phyloP scores from a whole-genome alignment of 768 basidiomycete genomes.

The Hirschioporus abietinus region DNA sequence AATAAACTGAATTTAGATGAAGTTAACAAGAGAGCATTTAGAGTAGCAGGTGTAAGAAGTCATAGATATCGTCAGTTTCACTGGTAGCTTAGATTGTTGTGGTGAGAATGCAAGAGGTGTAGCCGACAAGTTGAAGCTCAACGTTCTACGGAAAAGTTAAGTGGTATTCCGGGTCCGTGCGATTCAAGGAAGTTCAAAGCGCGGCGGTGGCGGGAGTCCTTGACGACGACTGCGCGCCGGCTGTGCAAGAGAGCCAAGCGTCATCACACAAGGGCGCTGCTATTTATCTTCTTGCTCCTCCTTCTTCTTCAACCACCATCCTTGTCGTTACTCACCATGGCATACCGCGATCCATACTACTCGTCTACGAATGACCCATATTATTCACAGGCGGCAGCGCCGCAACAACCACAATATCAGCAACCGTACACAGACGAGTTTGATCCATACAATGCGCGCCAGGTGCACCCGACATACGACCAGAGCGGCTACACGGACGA shows the following conservation, averaged over 20 bases:
- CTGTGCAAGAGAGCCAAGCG: background rate
- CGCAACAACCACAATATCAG: conserved; percentile 23
- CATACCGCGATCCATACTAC: conserved; percentile 53
- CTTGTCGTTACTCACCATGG: conserved; percentile 29
- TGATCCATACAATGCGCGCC: conserved; percentile 40
- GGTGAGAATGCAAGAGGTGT: background rate
- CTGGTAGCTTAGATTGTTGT: background rate
- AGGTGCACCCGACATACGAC: conserved; percentile 50
- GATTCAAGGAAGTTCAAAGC: background rate
- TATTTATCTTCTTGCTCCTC: background rate
- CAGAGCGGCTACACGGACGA: conserved; percentile 30
- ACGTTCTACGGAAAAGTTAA: too few relatives aligned
- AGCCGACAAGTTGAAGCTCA: too few relatives aligned
- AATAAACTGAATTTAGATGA: too few relatives aligned
- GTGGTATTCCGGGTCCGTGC: background rate
- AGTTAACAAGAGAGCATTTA: too few relatives aligned
- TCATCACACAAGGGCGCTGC: background rate
- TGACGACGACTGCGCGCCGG: conserved; percentile 1
- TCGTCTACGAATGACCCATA: conserved; percentile 3
- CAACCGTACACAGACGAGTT: conserved; percentile 32
- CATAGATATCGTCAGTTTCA: too few relatives aligned
- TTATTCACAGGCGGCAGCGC: conserved; percentile 10
- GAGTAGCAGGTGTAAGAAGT: too few relatives aligned
- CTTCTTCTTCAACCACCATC: background rate
- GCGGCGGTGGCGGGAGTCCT: background rate